A percentile compares a stretch with the other conserved stretches of the same genome.
Conservation (phyloP, 2,329 filamentous ascomycete genomes). For the Neofusicoccum sp. region DNA sequence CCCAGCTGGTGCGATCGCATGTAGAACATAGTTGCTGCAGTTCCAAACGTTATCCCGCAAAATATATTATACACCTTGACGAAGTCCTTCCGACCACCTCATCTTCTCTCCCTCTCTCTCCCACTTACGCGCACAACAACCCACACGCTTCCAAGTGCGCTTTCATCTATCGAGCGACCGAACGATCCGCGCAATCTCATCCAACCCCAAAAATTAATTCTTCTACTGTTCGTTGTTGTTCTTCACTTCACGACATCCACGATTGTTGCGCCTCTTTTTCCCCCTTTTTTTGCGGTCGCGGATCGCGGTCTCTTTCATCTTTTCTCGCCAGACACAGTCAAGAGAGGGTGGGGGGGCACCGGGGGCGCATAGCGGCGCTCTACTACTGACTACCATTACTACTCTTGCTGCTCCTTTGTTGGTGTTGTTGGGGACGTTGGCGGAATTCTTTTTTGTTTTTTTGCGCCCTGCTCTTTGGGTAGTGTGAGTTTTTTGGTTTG, state of each 20-base stretch:
- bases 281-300: background rate
- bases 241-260: constrained; percentile 14
- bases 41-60: constrained; percentile 1
- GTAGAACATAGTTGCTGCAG: background rate
- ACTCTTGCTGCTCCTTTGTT: too few species aligned
- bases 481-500: too few species aligned
- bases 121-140: too few species aligned
- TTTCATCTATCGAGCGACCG: background rate
- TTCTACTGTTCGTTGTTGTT: background rate
- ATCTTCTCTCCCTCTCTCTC: background rate
- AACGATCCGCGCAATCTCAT: background rate
- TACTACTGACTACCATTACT: too few species aligned
- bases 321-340: background rate
- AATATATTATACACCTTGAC: background rate
- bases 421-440: too few species aligned
- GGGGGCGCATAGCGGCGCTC: too few species aligned
- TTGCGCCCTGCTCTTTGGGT: too few species aligned
- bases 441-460: too few species aligned
- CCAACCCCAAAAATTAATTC: background rate
- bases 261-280: constrained; percentile 6
- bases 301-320: background rate
- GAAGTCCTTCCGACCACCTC: background rate
- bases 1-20: background rate
- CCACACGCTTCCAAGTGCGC: too few species aligned
- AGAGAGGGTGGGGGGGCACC: too few species aligned